Conservation (phyloP, 805 yeast genomes). For the Cyberlindnera saturnus region DNA sequence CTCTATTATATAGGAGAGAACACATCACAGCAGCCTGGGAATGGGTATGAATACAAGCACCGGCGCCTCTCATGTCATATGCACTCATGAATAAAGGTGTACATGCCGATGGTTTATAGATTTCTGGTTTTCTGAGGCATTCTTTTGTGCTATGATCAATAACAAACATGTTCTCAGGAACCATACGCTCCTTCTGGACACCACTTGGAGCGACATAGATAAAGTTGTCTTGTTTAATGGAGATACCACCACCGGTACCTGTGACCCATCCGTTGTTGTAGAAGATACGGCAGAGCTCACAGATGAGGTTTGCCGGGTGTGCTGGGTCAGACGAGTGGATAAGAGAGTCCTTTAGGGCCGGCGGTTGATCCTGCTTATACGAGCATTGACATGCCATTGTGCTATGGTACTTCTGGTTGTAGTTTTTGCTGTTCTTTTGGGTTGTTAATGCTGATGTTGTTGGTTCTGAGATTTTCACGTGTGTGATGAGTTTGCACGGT, state of each 20-base stretch:
- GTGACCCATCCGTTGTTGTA: constrained; percentile 87
- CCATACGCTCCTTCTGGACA: constrained; percentile 85
- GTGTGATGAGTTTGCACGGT: background rate
- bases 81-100: constrained; percentile 77
- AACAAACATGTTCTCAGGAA: constrained; percentile 77
- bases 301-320: constrained; percentile 75
- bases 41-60: constrained; percentile 94
- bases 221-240: constrained; percentile 49
- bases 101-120: constrained; percentile 86
- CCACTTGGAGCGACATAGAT: constrained; percentile 92
- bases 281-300: constrained; percentile 72
- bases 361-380: background rate
- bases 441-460: too few species aligned
- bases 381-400: constrained; percentile 7
- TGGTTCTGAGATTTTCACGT: background rate
- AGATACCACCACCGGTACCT: constrained; percentile 95
- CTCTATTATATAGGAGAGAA: constrained; percentile 61
- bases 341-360: constrained; percentile 12
- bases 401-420: background rate
- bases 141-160: constrained; percentile 48
- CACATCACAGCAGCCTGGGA: constrained; percentile 84
- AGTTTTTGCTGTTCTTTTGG: too few species aligned
- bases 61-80: constrained; percentile 67
- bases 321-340: constrained; percentile 20
- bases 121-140: constrained; percentile 54